phyloP scores from a whole-genome alignment of 164 flowering plant species.

The Litsea cubeba region DNA sequence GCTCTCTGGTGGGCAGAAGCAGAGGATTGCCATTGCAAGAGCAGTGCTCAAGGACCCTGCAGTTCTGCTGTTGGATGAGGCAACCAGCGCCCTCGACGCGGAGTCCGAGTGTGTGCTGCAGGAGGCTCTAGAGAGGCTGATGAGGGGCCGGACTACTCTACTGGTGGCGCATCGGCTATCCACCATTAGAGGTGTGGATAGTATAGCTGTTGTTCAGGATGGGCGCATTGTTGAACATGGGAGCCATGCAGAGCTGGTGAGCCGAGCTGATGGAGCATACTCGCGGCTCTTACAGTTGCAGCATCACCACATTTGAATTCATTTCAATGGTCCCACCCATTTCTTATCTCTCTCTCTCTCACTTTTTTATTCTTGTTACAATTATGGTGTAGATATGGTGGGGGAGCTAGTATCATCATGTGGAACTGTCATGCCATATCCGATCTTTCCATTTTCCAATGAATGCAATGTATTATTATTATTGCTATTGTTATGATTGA shows the following conservation, averaged over 20 bases:
- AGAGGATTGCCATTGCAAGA: conserved; percentile 89
- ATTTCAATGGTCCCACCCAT: not conserved
- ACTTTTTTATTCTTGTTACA: not conserved
- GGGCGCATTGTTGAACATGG: conserved; percentile 93
- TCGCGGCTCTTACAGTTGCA: conserved; percentile 80
- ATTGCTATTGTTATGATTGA: not conserved
- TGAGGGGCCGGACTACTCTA: conserved; percentile 91
- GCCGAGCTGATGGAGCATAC: conserved; percentile 75
- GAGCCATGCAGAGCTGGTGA: conserved; percentile 60
- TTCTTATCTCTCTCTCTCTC: not conserved
- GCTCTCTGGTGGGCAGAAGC: conserved; percentile 96
- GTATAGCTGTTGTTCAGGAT: conserved; percentile 79
- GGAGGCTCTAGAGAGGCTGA: conserved; percentile 84
- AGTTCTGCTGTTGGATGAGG: conserved; percentile 82
- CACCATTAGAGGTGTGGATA: conserved; percentile 74
- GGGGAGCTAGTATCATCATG: not conserved
- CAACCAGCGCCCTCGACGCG: conserved; percentile 90
- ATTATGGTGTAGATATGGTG: not conserved
- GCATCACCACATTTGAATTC: conserved; percentile 36
- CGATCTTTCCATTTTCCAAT: not conserved
- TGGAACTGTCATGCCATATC: not conserved
- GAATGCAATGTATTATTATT: not conserved
- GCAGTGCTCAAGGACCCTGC: conserved; percentile 88
- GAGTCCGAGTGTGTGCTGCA: conserved; percentile 88
- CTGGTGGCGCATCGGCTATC: conserved; percentile 89